These are phyloP conservation scores for Filobasidium uniguttulatum DNA, from an alignment of 1,284 basidiomycete species.

Conservation along the genomic window DNA sequence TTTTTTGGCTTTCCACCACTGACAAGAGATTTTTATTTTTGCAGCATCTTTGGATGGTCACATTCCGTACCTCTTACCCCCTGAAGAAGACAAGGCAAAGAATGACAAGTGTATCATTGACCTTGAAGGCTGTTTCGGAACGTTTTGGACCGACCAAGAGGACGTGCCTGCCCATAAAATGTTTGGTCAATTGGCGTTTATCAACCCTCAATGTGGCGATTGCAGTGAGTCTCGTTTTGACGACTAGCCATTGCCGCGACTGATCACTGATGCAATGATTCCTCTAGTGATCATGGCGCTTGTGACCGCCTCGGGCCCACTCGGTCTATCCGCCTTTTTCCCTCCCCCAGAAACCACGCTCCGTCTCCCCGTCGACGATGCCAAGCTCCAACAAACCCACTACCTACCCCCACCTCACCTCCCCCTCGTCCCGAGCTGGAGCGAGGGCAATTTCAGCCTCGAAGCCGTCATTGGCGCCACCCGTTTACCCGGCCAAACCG, in stretches of 20 bases:
- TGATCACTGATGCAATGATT: not conserved
- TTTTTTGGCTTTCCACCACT: not conserved
- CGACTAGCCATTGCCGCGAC: not conserved
- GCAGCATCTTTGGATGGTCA: constrained; percentile 31
- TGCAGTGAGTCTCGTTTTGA: constrained; percentile 38
- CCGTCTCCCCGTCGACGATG: constrained; percentile 7
- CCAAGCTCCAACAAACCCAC: not conserved
- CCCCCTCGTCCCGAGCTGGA: constrained; percentile 38
- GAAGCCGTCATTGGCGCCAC: constrained; percentile 30
- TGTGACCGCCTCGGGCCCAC: constrained; percentile 38
- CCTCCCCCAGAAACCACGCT: constrained; percentile 27
- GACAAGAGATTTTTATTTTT: not conserved
- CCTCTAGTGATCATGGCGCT: constrained; percentile 40
- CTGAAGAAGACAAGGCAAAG: constrained; percentile 4
- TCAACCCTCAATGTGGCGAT: constrained; percentile 41
- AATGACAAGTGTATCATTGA: constrained; percentile 25
- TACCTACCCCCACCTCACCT: constrained; percentile 34
- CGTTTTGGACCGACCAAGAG: constrained; percentile 27
- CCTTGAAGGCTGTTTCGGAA: constrained; percentile 31
- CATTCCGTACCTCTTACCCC: constrained; percentile 22
- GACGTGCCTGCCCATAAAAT: constrained; percentile 31
- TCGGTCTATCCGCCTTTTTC: constrained; percentile 42
- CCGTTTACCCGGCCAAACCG: constrained; percentile 22
- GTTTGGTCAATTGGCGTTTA: constrained; percentile 42
- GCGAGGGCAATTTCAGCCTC: constrained; percentile 39